Base-by-base conservation (phyloP, 371 early-diverging fungal genomes). In the Fennellomyces sp. region DNA sequence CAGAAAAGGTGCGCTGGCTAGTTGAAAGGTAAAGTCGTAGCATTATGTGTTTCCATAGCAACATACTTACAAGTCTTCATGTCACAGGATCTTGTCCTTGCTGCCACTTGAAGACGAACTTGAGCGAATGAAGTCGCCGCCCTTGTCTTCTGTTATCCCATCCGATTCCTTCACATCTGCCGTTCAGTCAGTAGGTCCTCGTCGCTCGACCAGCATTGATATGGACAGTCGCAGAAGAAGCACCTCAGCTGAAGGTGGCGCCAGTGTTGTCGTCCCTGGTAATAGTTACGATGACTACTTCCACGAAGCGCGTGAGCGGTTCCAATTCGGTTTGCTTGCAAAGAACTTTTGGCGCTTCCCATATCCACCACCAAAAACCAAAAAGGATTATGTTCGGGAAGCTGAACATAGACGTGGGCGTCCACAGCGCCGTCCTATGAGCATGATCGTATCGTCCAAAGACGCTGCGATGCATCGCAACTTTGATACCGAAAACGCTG, bases 231-330 rank as follows among this genome's bases (percentile, higher is more conserved):
- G 13, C 35, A 19, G 45, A 23, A 45, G 45, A 17, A 45, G 45
- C 12, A 45, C 45, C 23, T 45, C 45, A 5, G 45, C 45, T 25
- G 45, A 45, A 45, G 56, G 62, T 10, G 29, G 42, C 2, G 60
- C 56, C 2, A 57, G 65, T 17, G 63, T 65, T 23, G 76, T 79
- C 30, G 70, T 80, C 10, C 77, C 80, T 31, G 80, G 77, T 23
- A 80, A 80, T 25, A 78, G 76, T 35, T 81, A 81, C 33, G 76
- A 81, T 48, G 81, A 81, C 39, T 81, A 81, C 27, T 81, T 81
- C 29, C 78, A 77, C 33, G 81, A 81, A 62, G 81, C 81, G 8
- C 76, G 78, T 42, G 81, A 81, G 52, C 57, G 78, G 23, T 73
- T 78, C 29, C 81, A 76, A 39, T 81, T 73, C 56, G 81, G 76